A percentile compares a stretch with the other conserved stretches of the same genome.
Conservation (phyloP, 2,329 filamentous ascomycete species). For the Ophiostoma triangulosporum region DNA sequence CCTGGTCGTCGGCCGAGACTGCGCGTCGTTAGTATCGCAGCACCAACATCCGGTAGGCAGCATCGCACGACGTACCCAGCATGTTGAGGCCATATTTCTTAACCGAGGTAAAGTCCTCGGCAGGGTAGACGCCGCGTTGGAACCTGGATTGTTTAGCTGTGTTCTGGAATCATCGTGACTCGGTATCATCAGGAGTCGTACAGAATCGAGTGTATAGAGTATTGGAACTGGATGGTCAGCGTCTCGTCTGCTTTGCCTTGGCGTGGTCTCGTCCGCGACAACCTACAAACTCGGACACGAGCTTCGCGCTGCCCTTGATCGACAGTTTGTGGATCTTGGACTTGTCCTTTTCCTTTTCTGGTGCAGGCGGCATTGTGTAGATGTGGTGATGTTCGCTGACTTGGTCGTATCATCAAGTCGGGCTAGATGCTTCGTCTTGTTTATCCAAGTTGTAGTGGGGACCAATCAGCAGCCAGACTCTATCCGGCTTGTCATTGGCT, state of each 20-base stretch:
- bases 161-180: too few species aligned
- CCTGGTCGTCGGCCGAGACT: conserved; percentile 93
- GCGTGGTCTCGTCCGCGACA: neutral
- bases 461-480: conserved; percentile 17
- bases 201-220: conserved; percentile 95
- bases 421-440: conserved; percentile 5
- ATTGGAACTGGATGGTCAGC: conserved; percentile 58
- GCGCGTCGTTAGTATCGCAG: conserved; percentile 1
- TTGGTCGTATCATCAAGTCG: too few species aligned
- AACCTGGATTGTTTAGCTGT: conserved; percentile 41
- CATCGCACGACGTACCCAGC: conserved; percentile 50
- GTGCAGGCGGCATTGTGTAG: conserved; percentile 10
- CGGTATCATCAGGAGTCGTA: conserved; percentile 27
- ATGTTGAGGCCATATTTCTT: conserved; percentile 99
- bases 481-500: neutral
- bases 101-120: conserved; percentile 91
- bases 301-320: conserved; percentile 68
- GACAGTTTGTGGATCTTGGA: conserved; percentile 92
- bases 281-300: conserved; percentile 89
- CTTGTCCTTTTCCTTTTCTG: conserved; percentile 44
- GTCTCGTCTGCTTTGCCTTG: neutral
- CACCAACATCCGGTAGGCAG: neutral
- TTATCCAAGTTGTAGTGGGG: conserved; percentile 53
- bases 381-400: too few species aligned
- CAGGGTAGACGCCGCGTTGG: conserved; percentile 74